phyloP scores from a whole-genome alignment of 140 eudicot species.

The Oenanthe javanica region DNA sequence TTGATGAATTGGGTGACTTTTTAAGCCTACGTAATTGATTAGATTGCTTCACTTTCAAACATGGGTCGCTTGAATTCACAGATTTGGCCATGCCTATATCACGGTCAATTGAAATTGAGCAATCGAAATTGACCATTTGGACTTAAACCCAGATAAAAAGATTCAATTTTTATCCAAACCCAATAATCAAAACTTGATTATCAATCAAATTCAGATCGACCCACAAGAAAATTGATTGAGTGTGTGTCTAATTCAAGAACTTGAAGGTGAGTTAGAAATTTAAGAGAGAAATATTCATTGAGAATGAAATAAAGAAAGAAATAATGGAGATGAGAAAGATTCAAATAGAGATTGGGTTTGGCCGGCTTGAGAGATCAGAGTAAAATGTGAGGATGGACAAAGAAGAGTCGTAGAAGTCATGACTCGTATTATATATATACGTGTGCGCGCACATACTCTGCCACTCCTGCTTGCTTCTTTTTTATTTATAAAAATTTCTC shows the following conservation, averaged over 20 bases:
- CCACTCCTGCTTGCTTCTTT: neutral
- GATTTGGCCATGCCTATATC: slow-evolving; percentile 61
- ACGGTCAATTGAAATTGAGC: slow-evolving; percentile 54
- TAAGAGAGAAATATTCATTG: neutral
- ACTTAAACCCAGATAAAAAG: slow-evolving; percentile 9
- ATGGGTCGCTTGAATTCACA: slow-evolving; percentile 28
- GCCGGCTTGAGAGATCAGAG: slow-evolving; percentile 12
- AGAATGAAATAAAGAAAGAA: neutral
- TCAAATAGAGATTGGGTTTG: slow-evolving; percentile 7
- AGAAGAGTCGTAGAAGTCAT: slow-evolving; percentile 16
- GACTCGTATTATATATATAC: neutral
- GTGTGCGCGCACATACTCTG: neutral
- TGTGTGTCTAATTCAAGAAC: neutral
- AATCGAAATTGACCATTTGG: slow-evolving; percentile 69
- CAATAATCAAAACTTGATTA: slow-evolving; percentile 23
- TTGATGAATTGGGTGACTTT: slow-evolving; percentile 26
- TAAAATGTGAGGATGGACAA: neutral
- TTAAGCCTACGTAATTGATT: slow-evolving; percentile 38
- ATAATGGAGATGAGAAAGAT: neutral
- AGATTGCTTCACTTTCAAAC: slow-evolving; percentile 36
- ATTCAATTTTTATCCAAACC: slow-evolving; percentile 13
- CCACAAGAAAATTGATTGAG: neutral
- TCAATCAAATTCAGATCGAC: slow-evolving; percentile 17
- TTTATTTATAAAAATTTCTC: neutral
- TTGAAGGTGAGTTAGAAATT: neutral